Evolutionary conservation across 2,329 filamentous ascomycete genomes (phyloP).

Genomic region (Stagonosporopsis rhizophila): DNA sequence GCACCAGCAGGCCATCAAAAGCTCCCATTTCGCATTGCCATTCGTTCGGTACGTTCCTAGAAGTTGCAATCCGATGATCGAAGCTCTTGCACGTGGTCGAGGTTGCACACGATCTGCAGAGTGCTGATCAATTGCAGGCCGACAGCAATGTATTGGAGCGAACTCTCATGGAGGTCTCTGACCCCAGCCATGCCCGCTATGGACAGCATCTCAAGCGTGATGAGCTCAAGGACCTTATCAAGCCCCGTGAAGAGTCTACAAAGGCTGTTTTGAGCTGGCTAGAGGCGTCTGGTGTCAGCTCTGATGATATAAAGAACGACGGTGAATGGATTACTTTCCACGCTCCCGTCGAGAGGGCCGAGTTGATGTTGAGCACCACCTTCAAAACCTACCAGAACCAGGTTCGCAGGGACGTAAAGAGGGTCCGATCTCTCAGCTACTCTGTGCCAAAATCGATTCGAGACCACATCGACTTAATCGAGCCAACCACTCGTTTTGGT

Average conservation of each 20-base stretch:
- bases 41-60: conserved; percentile 44
- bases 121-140: conserved; percentile 51
- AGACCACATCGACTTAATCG: conserved; percentile 66
- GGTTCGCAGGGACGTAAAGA: conserved; percentile 50
- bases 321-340: conserved; percentile 69
- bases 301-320: conserved; percentile 56
- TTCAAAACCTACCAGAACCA: conserved; percentile 64
- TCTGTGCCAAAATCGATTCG: conserved; percentile 65
- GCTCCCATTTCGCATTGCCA: conserved; percentile 50
- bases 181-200: conserved; percentile 65
- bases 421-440: conserved; percentile 65
- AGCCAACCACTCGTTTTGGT: conserved; percentile 70
- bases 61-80: background rate
- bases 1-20: conserved; percentile 40
- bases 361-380: conserved; percentile 63
- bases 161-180: conserved; percentile 66
- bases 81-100: conserved; percentile 1
- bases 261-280: conserved; percentile 65
- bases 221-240: conserved; percentile 62
- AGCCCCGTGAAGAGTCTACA: conserved; percentile 58
- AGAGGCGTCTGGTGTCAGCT: conserved; percentile 56
- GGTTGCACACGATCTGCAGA: conserved; percentile 1
- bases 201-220: conserved; percentile 69
- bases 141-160: conserved; percentile 62
- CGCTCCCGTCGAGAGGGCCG: conserved; percentile 60